These are phyloP conservation scores for Xylariaceae sp. DNA, from an alignment of 2,329 filamentous ascomycete species.

Conservation along the genomic window DNA sequence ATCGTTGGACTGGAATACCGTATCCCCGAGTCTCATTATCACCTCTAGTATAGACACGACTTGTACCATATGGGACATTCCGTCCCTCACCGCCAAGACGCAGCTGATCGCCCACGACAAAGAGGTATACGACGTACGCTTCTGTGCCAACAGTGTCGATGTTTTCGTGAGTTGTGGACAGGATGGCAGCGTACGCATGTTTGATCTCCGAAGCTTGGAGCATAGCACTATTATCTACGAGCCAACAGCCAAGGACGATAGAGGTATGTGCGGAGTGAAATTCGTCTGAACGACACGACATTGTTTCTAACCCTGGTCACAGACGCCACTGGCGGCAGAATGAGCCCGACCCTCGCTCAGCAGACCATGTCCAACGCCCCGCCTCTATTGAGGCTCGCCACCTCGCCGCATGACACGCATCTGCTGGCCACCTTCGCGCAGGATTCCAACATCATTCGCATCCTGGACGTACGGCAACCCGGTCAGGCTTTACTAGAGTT, in stretches of 20 bases:
- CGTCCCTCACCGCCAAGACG: slow-evolving; percentile 94
- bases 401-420: slow-evolving; percentile 92
- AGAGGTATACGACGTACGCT: slow-evolving; percentile 96
- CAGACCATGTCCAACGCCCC: slow-evolving; percentile 75
- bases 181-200: slow-evolving; percentile 97
- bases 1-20: slow-evolving; percentile 95
- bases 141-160: slow-evolving; percentile 97
- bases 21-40: slow-evolving; percentile 95
- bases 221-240: slow-evolving; percentile 99
- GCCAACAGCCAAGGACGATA: slow-evolving; percentile 79
- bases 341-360: slow-evolving; percentile 71
- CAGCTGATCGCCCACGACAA: slow-evolving; percentile 98
- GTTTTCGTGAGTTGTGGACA: slow-evolving; percentile 98
- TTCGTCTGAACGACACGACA: too few species aligned
- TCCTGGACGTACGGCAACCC: slow-evolving; percentile 92
- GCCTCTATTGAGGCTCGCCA: slow-evolving; percentile 75
- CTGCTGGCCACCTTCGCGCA: slow-evolving; percentile 95
- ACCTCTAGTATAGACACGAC: slow-evolving; percentile 98
- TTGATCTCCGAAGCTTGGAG: slow-evolving; percentile 91
- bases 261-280: slow-evolving; percentile 50
- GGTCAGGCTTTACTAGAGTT: slow-evolving; percentile 93
- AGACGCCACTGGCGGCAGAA: slow-evolving; percentile 57
- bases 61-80: slow-evolving; percentile 99
- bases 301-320: slow-evolving; percentile 4
- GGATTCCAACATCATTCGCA: slow-evolving; percentile 87